Base-by-base conservation (phyloP, 2,329 filamentous ascomycete genomes). In the Sclerotinia minor region DNA sequence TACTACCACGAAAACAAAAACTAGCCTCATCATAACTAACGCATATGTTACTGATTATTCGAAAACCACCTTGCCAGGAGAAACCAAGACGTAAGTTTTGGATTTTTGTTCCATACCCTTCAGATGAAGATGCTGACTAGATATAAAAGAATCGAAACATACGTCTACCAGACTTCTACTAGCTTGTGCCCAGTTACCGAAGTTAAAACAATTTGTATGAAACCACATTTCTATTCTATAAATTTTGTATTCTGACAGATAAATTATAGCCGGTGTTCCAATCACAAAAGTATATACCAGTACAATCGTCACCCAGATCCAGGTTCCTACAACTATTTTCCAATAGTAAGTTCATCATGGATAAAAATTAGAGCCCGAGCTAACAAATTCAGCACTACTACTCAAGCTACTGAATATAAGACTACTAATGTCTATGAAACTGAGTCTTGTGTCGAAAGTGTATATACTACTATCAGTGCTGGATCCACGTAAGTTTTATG, bases 141-240 rank as follows among this genome's bases (percentile, higher is more conserved):
- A 74, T 5, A 59, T 79, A n/a, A 72, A 72, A 76, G 60, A 74
- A 76, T 41, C 73, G 64, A 67, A 11, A 67, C 64, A 7, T 54
- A 76, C 17, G 73, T 76, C 38, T 72, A 77, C 41, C 71, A 44
- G 60, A 75, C 66, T 75, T 77, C 50, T 47, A 84, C 82, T 19
- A 79, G 76, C 29, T 74, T 81, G 15, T 82, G 79, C 73, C 80
- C 81, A 8, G 74, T 84, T 21, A 84, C 81, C 0, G 78, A 81
- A 73, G 82, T 81, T 45, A 80, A 79, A 76, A 82, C 80, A 4
- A 65, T 83, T 77, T 21, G 75, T 83, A 19, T 82, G 80, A 74
- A 80, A 81, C 17, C n/a, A 9, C 19, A 32, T 41, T 24, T 9
- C 17, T 19, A 5, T 24, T 32, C 38, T 15, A 59, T 26, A 17